Base-by-base conservation (phyloP, 331 rosid species). In the Malus hybrid region DNA sequence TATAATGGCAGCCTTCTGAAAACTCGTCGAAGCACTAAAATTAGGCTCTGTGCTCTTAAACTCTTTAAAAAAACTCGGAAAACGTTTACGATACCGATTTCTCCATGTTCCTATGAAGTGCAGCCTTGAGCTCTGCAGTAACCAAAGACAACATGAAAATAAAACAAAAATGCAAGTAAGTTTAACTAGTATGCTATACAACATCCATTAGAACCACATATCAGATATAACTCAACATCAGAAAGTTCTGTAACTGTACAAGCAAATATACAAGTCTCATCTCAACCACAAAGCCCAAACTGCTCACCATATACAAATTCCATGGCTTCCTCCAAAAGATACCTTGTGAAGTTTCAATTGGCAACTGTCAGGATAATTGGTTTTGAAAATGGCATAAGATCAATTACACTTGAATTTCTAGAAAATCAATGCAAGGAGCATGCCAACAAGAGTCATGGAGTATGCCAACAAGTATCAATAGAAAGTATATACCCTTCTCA, bases 101-200 rank as follows among this genome's bases (percentile, higher is more conserved):
- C 96, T 90, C 97, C 98, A 91, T 39, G 95, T 93, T 77, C 98
- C 96, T 77, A 93, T 91, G 75, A 93, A 93, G 86, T 93, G 98
- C 62, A 93, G 87, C 78, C 97, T 88, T 57, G 97, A 93, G 77
- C 81, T 91, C 97, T 91, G 92, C 83, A 85, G 28, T 74, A 81
- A 72, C 66, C 75, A 75, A 80, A 79, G 69, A 70, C 22, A 9
- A 72, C 79, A 74, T 24, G 73, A 82, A 61, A 68, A 68, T 61
- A 71, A 63, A 57, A 70, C 44, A 78, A 82, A 18, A 53, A 16
- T 46, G 56, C 39, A 76, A 44, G 20, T 36, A 68, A 42, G 53
- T 57, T 3, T 56, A 15, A 32, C 36, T 18, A 75, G n/a, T 13
- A 24, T 11, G 9, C 5, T 29, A 50, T 16, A 50, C 29, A 28